Conservation (phyloP, 805 yeast species). For the Wickerhamomyces xylosicus region DNA sequence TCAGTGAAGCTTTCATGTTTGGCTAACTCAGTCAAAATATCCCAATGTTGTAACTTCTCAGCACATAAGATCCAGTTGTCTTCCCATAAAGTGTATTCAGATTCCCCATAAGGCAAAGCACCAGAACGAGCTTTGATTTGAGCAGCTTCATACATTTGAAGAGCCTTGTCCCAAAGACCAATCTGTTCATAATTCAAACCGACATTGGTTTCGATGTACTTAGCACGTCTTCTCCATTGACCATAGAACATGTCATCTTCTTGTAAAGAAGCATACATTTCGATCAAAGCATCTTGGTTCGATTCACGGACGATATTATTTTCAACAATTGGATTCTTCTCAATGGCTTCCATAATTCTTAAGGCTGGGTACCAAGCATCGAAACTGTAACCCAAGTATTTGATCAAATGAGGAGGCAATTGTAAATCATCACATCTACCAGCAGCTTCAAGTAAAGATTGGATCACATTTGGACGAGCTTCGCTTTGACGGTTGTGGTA, state of each 20-base stretch:
- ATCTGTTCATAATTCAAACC: constrained; percentile 92
- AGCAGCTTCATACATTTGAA: constrained; percentile 89
- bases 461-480: constrained; percentile 77
- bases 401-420: constrained; percentile 88
- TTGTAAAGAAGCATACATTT: constrained; percentile 76
- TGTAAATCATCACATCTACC: constrained; percentile 62
- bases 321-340: constrained; percentile 47
- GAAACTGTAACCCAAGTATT: constrained; percentile 77
- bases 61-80: constrained; percentile 98
- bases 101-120: constrained; percentile 87
- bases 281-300: constrained; percentile 83
- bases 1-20: constrained; percentile 98
- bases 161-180: constrained; percentile 91
- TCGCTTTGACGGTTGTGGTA: constrained; percentile 89
- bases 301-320: constrained; percentile 72
- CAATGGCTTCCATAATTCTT: constrained; percentile 68
- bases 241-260: constrained; percentile 98
- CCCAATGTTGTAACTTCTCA: constrained; percentile 97
- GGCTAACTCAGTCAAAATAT: constrained; percentile 88
- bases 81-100: constrained; percentile 95
- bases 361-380: constrained; percentile 89
- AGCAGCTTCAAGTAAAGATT: constrained; percentile 76
- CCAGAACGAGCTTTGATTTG: constrained; percentile 96
- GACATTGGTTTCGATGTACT: constrained; percentile 84
- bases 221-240: constrained; percentile 93